These are phyloP conservation scores for Didymella pinodella DNA, from an alignment of 2,329 filamentous ascomycete species.

Conservation along the genomic window DNA sequence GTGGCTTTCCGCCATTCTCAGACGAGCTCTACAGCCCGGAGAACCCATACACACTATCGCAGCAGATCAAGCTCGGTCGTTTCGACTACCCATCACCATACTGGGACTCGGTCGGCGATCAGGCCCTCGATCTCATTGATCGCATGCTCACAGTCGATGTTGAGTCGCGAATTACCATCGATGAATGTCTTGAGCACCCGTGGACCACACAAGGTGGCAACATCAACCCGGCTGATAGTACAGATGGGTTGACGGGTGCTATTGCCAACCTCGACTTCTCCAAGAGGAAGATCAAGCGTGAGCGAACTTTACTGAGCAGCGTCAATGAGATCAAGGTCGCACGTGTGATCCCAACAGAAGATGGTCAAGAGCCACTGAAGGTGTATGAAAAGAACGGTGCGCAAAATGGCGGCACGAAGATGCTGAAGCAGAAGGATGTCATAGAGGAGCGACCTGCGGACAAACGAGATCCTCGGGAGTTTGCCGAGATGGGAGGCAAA, in stretches of 20 bases:
- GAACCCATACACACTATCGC: constrained; percentile 84
- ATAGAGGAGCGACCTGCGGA: constrained; percentile 73
- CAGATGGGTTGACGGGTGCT: constrained; percentile 88
- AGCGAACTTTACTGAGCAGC: constrained; percentile 83
- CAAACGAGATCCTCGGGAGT: constrained; percentile 74
- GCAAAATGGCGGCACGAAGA: constrained; percentile 31
- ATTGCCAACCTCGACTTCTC: constrained; percentile 83
- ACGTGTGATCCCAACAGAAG: constrained; percentile 64
- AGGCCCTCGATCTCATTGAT: constrained; percentile 91
- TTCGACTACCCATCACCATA: constrained; percentile 98
- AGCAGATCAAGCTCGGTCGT: constrained; percentile 86
- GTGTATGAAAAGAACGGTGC: constrained; percentile 51
- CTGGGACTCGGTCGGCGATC: constrained; percentile 88
- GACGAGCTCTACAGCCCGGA: constrained; percentile 85
- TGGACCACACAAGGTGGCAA: constrained; percentile 72
- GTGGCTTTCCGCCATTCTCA: constrained; percentile 95
- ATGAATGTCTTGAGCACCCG: constrained; percentile 88
- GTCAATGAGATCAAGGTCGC: constrained; percentile 77
- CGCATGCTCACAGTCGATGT: constrained; percentile 91
- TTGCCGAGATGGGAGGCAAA: constrained; percentile 83
- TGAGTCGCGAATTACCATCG: constrained; percentile 82
- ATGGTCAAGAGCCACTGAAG: constrained; percentile 57
- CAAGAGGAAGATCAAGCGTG: constrained; percentile 78
- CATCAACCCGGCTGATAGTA: constrained; percentile 77
- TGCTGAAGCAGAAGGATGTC: constrained; percentile 26